phyloP scores from a whole-genome alignment of 345 rosid genomes.

The Salix exigua region DNA sequence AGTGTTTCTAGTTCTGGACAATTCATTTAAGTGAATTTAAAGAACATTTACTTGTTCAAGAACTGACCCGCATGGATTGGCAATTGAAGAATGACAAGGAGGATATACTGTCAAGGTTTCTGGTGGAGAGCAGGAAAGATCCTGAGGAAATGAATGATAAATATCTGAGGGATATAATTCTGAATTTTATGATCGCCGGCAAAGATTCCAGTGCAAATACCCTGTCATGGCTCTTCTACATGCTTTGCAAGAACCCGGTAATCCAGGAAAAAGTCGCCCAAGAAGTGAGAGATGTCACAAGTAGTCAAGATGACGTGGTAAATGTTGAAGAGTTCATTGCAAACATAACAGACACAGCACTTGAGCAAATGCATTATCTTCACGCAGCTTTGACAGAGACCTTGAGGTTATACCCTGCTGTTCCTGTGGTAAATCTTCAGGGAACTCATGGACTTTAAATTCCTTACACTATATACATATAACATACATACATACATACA shows the following conservation, averaged over 20 bases:
- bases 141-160: conserved; percentile 56
- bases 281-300: conserved; percentile 48
- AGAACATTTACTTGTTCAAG: not conserved
- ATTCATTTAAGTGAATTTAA: not conserved
- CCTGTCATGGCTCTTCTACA: conserved; percentile 68
- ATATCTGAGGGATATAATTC: conserved; percentile 61
- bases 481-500: too few species aligned
- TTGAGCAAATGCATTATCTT: conserved; percentile 69
- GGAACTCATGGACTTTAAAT: not conserved
- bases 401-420: conserved; percentile 62
- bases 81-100: conserved; percentile 45
- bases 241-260: conserved; percentile 68
- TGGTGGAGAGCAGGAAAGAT: conserved; percentile 52
- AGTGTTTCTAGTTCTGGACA: conserved; percentile 1
- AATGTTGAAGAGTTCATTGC: conserved; percentile 36
- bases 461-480: not conserved
- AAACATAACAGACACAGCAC: conserved; percentile 37
- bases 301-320: conserved; percentile 15
- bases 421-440: conserved; percentile 44
- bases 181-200: conserved; percentile 68
- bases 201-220: conserved; percentile 61
- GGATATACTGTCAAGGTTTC: conserved; percentile 64
- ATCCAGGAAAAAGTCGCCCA: conserved; percentile 59
- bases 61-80: not conserved
- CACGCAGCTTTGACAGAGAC: conserved; percentile 78